Conservation (phyloP, 163 green algal species). For the Scenedesmus sp. region DNA sequence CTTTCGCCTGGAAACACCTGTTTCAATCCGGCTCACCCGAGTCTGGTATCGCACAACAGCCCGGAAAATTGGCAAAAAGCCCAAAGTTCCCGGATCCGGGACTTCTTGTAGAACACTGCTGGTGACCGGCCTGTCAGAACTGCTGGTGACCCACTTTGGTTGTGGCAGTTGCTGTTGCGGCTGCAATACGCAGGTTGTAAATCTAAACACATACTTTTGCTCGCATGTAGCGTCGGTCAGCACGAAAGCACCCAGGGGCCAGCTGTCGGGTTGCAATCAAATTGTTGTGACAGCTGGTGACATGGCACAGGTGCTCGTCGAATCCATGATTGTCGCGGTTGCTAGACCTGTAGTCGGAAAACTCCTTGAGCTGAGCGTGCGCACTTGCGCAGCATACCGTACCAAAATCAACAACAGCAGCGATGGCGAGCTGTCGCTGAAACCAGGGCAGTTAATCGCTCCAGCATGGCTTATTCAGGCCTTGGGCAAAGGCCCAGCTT, state of each 20-base stretch:
- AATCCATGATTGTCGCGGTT: not conserved
- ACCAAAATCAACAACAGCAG: constrained; percentile 8
- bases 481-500: not conserved
- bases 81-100: too few relatives aligned
- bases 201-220: too few relatives aligned
- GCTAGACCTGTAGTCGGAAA: not conserved
- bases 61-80: too few relatives aligned
- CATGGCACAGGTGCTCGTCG: not conserved
- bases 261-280: not conserved
- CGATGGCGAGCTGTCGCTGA: not conserved
- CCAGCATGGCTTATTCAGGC: not conserved
- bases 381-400: not conserved
- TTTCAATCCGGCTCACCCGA: too few relatives aligned
- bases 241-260: not conserved
- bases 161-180: too few relatives aligned
- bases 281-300: not conserved
- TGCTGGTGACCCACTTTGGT: too few relatives aligned
- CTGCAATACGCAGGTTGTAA: too few relatives aligned
- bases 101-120: too few relatives aligned
- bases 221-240: too few relatives aligned
- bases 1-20: too few relatives aligned
- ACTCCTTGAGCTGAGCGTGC: not conserved
- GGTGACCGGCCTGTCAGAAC: too few relatives aligned
- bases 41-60: too few relatives aligned
- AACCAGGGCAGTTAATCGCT: not conserved